These are phyloP conservation scores for Suhomyces yuchorum DNA, from an alignment of 1,139 yeast genomes.

Conservation along the genomic window DNA sequence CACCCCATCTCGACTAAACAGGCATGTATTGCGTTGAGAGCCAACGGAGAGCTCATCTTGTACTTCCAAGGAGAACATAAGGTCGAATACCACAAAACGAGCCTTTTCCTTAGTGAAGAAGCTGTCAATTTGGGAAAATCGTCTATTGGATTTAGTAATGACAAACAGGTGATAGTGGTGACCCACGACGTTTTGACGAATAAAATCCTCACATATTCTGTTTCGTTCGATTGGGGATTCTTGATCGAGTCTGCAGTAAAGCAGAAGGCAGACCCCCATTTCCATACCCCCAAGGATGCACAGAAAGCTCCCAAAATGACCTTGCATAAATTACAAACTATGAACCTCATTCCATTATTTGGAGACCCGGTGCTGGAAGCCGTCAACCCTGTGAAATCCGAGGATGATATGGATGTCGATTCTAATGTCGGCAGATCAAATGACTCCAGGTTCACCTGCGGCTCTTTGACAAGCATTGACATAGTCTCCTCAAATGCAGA, in stretches of 20 bases:
- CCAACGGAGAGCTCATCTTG: conserved; percentile 60
- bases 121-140: conserved; percentile 43
- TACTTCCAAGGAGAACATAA: conserved; percentile 67
- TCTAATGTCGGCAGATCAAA: conserved; percentile 14
- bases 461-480: conserved; percentile 33
- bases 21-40: conserved; percentile 68
- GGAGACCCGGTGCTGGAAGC: conserved; percentile 15
- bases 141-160: conserved; percentile 59
- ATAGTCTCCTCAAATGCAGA: conserved; percentile 46
- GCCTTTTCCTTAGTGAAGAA: conserved; percentile 27
- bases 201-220: conserved; percentile 48
- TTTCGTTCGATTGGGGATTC: conserved; percentile 65
- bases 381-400: conserved; percentile 9
- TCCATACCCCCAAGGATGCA: conserved; percentile 51
- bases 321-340: conserved; percentile 29
- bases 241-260: conserved; percentile 49
- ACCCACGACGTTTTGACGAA: conserved; percentile 46
- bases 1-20: conserved; percentile 73
- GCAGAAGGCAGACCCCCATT: conserved; percentile 53
- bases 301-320: conserved; percentile 32
- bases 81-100: conserved; percentile 52
- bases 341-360: conserved; percentile 29
- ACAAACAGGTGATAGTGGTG: conserved; percentile 50
- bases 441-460: conserved; percentile 10
- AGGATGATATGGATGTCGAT: conserved; percentile 26